A percentile compares a stretch with the other conserved stretches of the same genome.
phyloP scores from a whole-genome alignment of 2,329 filamentous ascomycete genomes.

The Pyrenochaeta sp. region DNA sequence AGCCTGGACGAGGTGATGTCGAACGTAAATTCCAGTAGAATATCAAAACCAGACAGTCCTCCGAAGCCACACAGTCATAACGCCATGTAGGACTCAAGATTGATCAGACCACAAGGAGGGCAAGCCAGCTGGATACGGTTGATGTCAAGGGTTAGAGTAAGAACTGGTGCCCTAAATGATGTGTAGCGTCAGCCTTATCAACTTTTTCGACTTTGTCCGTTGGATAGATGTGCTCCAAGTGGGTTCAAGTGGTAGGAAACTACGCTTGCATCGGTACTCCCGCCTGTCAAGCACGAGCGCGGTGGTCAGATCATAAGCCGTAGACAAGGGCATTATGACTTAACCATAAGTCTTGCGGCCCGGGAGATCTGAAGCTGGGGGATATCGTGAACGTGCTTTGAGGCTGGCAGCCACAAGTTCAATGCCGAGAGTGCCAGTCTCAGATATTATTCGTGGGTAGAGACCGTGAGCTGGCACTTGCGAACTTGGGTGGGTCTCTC shows the following conservation, averaged over 20 bases:
- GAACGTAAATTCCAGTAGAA: slow-evolving; percentile 4
- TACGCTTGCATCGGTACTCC: slow-evolving; percentile 16
- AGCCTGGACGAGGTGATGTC: slow-evolving; percentile 4
- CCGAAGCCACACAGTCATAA: slow-evolving; percentile 31
- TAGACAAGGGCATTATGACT: slow-evolving; percentile 17
- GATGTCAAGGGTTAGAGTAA: slow-evolving; percentile 13
- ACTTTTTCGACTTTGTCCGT: not conserved
- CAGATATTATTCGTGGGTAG: slow-evolving; percentile 19
- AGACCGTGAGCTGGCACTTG: not conserved
- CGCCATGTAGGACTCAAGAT: slow-evolving; percentile 2
- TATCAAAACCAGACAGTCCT: slow-evolving; percentile 16
- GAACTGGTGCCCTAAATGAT: slow-evolving; percentile 11
- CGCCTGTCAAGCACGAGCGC: slow-evolving; percentile 19
- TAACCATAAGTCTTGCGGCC: slow-evolving; percentile 20
- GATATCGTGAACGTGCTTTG: slow-evolving; percentile 6
- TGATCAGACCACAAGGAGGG: slow-evolving; percentile 5
- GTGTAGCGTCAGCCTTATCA: slow-evolving; percentile 15
- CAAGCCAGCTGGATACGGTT: slow-evolving; percentile 15
- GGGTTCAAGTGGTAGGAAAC: not conserved
- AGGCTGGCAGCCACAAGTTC: slow-evolving; percentile 14
- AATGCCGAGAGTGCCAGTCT: slow-evolving; percentile 6
- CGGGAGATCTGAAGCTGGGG: slow-evolving; percentile 25
- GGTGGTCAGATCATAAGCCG: slow-evolving; percentile 19
- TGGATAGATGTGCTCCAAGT: not conserved
- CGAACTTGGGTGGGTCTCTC: slow-evolving; percentile 12